Evolutionary conservation across 2,329 filamentous ascomycete genomes (phyloP).

Genomic region (Pleoardoris graminearum): DNA sequence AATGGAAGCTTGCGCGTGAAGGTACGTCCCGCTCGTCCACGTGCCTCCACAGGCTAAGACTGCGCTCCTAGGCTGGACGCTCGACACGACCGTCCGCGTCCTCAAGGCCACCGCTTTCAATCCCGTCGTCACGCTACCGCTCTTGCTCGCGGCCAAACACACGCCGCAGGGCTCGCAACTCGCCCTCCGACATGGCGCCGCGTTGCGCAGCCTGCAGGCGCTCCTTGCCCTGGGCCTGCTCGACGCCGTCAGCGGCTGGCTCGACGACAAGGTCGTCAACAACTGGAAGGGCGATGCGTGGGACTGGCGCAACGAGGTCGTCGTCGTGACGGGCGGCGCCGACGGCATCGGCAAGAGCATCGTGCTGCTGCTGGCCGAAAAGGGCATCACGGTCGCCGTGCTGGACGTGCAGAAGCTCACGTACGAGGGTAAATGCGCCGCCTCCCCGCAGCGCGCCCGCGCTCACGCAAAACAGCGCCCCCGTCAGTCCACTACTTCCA

Average conservation of each 20-base stretch:
- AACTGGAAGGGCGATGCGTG: slow-evolving; percentile 60
- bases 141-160: slow-evolving; percentile 65
- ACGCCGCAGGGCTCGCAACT: slow-evolving; percentile 64
- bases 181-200: slow-evolving; percentile 52
- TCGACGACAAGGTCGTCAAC: slow-evolving; percentile 56
- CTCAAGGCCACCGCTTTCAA: slow-evolving; percentile 66
- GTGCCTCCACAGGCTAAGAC: background rate
- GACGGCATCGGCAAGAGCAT: slow-evolving; percentile 72
- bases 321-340: slow-evolving; percentile 74
- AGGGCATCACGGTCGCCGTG: slow-evolving; percentile 69
- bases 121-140: slow-evolving; percentile 64
- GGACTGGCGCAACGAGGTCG: slow-evolving; percentile 70
- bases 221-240: slow-evolving; percentile 59
- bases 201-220: slow-evolving; percentile 58
- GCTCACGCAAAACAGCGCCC: slow-evolving; percentile 42
- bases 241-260: slow-evolving; percentile 54
- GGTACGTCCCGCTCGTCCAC: slow-evolving; percentile 24
- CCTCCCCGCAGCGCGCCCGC: background rate
- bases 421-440: slow-evolving; percentile 47
- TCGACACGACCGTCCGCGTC: slow-evolving; percentile 62
- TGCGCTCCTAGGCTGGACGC: slow-evolving; percentile 38
- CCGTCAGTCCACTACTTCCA: slow-evolving; percentile 67
- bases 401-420: slow-evolving; percentile 69
- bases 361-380: slow-evolving; percentile 66
- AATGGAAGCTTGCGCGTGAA: slow-evolving; percentile 46